These are phyloP conservation scores for Emergomyces pasteurianus DNA, from an alignment of 2,329 filamentous ascomycete species.

Conservation along the genomic window DNA sequence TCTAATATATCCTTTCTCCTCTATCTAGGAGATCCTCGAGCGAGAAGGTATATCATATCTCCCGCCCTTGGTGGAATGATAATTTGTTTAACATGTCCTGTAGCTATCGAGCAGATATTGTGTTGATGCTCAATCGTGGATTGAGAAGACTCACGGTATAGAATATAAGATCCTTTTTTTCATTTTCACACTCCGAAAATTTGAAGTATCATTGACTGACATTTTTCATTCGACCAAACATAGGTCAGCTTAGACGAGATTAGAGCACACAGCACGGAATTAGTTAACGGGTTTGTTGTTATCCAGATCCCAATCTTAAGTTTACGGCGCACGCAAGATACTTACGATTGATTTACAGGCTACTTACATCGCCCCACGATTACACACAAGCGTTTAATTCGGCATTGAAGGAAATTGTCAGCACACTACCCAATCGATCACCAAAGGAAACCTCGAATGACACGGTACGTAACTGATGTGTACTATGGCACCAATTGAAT, in stretches of 20 bases:
- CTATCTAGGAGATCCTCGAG: conserved; percentile 42
- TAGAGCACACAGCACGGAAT: conserved; percentile 69
- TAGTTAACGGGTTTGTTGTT: conserved; percentile 54
- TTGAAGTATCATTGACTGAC: not conserved
- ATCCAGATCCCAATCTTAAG: not conserved
- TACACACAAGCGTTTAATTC: conserved; percentile 78
- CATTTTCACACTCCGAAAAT: not conserved
- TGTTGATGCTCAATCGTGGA: conserved; percentile 57
- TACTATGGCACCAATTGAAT: not conserved
- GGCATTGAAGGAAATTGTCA: conserved; percentile 79
- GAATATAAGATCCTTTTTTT: not conserved
- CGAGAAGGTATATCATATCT: conserved; percentile 35
- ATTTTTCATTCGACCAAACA: not conserved
- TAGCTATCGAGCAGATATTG: conserved; percentile 84
- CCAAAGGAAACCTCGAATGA: conserved; percentile 67
- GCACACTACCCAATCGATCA: conserved; percentile 63
- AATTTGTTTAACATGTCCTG: conserved; percentile 38
- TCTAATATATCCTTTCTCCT: conserved; percentile 7
- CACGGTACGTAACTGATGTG: conserved; percentile 36
- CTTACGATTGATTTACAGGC: conserved; percentile 21
- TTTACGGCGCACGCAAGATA: not conserved
- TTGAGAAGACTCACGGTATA: conserved; percentile 45
- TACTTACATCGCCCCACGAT: conserved; percentile 80
- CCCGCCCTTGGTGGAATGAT: not conserved
- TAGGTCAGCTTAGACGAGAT: conserved; percentile 80